These are phyloP conservation scores for Candolleomyces aberdarensis DNA, from an alignment of 768 basidiomycete genomes.

Conservation along the genomic window DNA sequence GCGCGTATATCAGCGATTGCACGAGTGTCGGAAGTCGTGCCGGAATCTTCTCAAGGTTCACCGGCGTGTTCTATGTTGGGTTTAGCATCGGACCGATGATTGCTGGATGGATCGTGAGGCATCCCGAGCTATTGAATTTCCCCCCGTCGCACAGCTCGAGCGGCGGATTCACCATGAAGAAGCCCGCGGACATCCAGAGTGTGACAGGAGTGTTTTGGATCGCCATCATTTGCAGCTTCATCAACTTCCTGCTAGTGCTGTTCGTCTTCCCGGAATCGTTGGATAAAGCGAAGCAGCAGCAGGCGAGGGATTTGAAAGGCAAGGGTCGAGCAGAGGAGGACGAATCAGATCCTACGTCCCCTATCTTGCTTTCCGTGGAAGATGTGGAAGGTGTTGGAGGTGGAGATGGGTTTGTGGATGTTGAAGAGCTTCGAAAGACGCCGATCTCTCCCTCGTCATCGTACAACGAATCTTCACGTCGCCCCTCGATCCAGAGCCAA, in stretches of 20 bases:
- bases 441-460: constrained; percentile 1
- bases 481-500: neutral
- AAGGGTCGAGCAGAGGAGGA: constrained; percentile 18
- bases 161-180: constrained; percentile 3
- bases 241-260: constrained; percentile 59
- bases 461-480: neutral
- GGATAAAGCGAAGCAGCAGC: constrained; percentile 37
- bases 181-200: constrained; percentile 18
- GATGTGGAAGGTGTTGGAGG: constrained; percentile 15
- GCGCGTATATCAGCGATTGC: constrained; percentile 82
- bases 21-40: constrained; percentile 82
- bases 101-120: constrained; percentile 52
- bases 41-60: constrained; percentile 68
- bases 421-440: neutral
- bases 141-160: neutral
- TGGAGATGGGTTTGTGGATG: constrained; percentile 6
- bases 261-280: constrained; percentile 72
- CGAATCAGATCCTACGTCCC: constrained; percentile 11
- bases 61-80: constrained; percentile 75
- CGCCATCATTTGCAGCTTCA: constrained; percentile 39
- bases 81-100: constrained; percentile 75
- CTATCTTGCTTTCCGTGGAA: constrained; percentile 12
- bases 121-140: constrained; percentile 25
- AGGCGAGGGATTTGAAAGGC: constrained; percentile 21
- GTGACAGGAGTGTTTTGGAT: constrained; percentile 50